These are phyloP conservation scores for Calonectria crousiana DNA, from an alignment of 2,329 filamentous ascomycete species.

Conservation along the genomic window DNA sequence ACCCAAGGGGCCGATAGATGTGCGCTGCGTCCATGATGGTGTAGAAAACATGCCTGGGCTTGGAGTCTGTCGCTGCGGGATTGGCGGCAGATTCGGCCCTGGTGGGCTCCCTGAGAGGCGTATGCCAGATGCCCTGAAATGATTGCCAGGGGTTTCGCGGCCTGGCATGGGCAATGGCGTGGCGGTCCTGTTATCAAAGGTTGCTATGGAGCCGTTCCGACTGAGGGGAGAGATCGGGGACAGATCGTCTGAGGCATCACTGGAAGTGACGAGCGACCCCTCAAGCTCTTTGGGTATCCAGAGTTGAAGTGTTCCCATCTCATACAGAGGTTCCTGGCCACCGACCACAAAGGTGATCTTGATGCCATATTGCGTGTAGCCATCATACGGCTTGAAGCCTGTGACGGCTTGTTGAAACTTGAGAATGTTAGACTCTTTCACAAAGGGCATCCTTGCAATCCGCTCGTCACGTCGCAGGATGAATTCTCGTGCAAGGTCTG, in stretches of 20 bases:
- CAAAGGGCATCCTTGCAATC: slow-evolving; percentile 47
- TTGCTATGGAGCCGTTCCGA: slow-evolving; percentile 35
- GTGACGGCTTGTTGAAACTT: slow-evolving; percentile 51
- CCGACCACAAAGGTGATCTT: slow-evolving; percentile 46
- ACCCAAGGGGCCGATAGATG: slow-evolving; percentile 31
- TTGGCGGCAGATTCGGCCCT: slow-evolving; percentile 32
- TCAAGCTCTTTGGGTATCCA: slow-evolving; percentile 47
- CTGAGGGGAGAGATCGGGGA: slow-evolving; percentile 14
- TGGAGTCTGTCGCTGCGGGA: slow-evolving; percentile 35
- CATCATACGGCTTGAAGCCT: slow-evolving; percentile 47
- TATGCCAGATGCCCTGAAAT: slow-evolving; percentile 11
- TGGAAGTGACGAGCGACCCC: slow-evolving; percentile 45
- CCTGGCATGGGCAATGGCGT: slow-evolving; percentile 9
- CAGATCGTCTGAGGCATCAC: slow-evolving; percentile 35
- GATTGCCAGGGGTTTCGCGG: slow-evolving; percentile 17
- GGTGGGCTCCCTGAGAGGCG: slow-evolving; percentile 19
- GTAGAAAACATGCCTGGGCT: slow-evolving; percentile 20
- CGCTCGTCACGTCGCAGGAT: slow-evolving; percentile 47
- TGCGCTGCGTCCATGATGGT: slow-evolving; percentile 32
- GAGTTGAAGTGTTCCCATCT: slow-evolving; percentile 48
- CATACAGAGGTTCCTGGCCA: slow-evolving; percentile 39
- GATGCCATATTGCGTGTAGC: slow-evolving; percentile 43
- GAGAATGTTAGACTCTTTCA: slow-evolving; percentile 40
- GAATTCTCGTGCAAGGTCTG: slow-evolving; percentile 40
- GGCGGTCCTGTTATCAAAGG: slow-evolving; percentile 6